Percentiles rank a stretch among this genome's conserved stretches.
Evolutionary conservation across 768 basidiomycete genomes (phyloP).

Genomic region (Lactarius hatsudake): DNA sequence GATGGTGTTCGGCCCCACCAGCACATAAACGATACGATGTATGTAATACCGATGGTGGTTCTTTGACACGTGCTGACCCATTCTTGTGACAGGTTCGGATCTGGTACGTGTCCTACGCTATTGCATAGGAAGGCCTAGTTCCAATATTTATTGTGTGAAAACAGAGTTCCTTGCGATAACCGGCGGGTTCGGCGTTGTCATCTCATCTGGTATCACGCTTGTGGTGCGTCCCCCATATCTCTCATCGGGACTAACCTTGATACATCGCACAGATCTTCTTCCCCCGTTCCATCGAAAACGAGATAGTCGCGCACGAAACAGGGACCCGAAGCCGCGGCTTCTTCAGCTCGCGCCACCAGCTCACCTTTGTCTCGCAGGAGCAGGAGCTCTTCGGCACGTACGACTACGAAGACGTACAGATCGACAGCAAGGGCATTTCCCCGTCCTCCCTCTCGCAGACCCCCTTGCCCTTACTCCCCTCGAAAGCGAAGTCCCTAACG

Average conservation of each 20-base stretch:
- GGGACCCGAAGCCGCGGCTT: slow-evolving; percentile 12
- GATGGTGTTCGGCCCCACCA: slow-evolving; percentile 65
- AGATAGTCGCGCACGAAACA: slow-evolving; percentile 19
- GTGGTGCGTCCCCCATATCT: slow-evolving; percentile 14
- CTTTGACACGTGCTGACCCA: not conserved
- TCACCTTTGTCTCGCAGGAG: slow-evolving; percentile 24
- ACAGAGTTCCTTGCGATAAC: slow-evolving; percentile 25
- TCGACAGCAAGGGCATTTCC: slow-evolving; percentile 1
- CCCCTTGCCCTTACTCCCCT: not conserved
- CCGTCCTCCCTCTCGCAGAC: not conserved
- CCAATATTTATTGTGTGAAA: not conserved
- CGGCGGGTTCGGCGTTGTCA: slow-evolving; percentile 19
- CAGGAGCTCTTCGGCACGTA: slow-evolving; percentile 27
- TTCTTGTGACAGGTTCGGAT: slow-evolving; percentile 5
- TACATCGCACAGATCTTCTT: slow-evolving; percentile 24
- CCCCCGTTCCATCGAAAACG: slow-evolving; percentile 27
- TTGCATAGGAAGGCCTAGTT: not conserved
- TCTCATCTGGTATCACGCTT: slow-evolving; percentile 28
- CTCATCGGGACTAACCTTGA: not conserved
- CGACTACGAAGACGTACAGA: slow-evolving; percentile 1
- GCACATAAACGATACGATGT: slow-evolving; percentile 64
- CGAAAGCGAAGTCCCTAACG: not conserved
- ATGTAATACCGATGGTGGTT: slow-evolving; percentile 15
- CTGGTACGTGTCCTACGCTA: slow-evolving; percentile 2
- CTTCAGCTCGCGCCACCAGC: slow-evolving; percentile 16